Evolutionary conservation across 179 eudicot species (phyloP), one percentile per base, ranked within the genome.

Genomic region (Silene coronaria): DNA sequence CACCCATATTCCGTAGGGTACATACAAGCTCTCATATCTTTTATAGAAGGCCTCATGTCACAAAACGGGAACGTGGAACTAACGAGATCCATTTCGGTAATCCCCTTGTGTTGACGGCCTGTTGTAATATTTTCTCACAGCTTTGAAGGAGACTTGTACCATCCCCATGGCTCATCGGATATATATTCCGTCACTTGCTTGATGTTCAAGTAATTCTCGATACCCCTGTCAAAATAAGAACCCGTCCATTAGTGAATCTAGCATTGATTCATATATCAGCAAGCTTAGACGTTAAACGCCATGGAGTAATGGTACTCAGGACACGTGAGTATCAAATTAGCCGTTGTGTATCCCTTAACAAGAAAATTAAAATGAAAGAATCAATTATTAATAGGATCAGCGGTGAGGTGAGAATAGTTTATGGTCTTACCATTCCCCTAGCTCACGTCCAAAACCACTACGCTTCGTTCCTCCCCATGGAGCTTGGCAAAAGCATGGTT

Each of bases 391-490:
- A 3, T 45, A 11, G 51, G 16, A 45, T 11, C 14, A 45, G 51
- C 16, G 51, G 51, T 45, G 51, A 45, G 4, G 51, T 11, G 51
- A 45, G 51, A 59, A 64, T 42, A 24, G 46, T 32, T 8, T 36
- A 64, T 6, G 32, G 75, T 72, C 81, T 83, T 79, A 95, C 99
- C 99, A 90, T 87, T 96, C 96, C 6, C 99, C 99, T 13, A 96
- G 91, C 78, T 96, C 99, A 60, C 98, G 99, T 24, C 99, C 99
- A 80, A 96, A 96, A 77, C 99, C 99, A 78, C 99, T 96, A 19
- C 96, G 96, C 73, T 91, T 96, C 55, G 80, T 91, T 77, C 99
- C 99, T 58, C 99, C 99, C 99, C 99, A 93, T 36, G 99, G 99
- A 80, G 96, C 97, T 88, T 96, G 99, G 78, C 87, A 86, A 81